A percentile compares a stretch with the other conserved stretches of the same genome.
Conservation (phyloP, 805 yeast species). For the Starmerella khaoyaiensis region DNA sequence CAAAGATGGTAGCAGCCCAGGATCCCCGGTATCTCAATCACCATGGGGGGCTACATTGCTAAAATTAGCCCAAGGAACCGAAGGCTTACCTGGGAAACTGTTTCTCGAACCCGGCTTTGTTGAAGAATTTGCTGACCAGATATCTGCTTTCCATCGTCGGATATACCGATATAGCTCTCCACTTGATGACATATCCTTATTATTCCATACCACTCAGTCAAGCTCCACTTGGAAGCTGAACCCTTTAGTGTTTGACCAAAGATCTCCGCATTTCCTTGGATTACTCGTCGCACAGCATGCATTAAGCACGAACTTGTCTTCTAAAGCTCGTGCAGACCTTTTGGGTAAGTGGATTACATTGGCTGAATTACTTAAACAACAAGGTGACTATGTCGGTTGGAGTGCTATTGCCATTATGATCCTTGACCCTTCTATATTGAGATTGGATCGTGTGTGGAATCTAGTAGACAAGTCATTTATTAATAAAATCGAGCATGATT, state of each 20-base stretch:
- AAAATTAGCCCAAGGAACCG: slow-evolving; percentile 1
- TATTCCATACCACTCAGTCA: slow-evolving; percentile 38
- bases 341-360: slow-evolving; percentile 74
- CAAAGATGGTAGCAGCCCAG: not conserved
- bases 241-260: slow-evolving; percentile 65
- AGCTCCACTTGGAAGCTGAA: slow-evolving; percentile 28
- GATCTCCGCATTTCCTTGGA: slow-evolving; percentile 66
- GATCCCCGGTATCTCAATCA: slow-evolving; percentile 1
- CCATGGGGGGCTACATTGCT: not conserved
- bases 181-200: slow-evolving; percentile 58
- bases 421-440: slow-evolving; percentile 67
- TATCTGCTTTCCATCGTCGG: slow-evolving; percentile 52
- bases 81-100: slow-evolving; percentile 28
- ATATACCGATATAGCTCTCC: slow-evolving; percentile 69
- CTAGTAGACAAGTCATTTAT: slow-evolving; percentile 47
- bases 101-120: slow-evolving; percentile 46
- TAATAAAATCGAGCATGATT: slow-evolving; percentile 55
- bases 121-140: slow-evolving; percentile 47
- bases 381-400: slow-evolving; percentile 94
- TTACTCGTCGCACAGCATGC: slow-evolving; percentile 56
- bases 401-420: slow-evolving; percentile 72
- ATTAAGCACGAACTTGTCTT: slow-evolving; percentile 34
- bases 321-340: slow-evolving; percentile 41
- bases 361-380: slow-evolving; percentile 60
- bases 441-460: slow-evolving; percentile 66